These are phyloP conservation scores for Sclerotinia borealis DNA, from an alignment of 2,329 filamentous ascomycete genomes.

Conservation along the genomic window DNA sequence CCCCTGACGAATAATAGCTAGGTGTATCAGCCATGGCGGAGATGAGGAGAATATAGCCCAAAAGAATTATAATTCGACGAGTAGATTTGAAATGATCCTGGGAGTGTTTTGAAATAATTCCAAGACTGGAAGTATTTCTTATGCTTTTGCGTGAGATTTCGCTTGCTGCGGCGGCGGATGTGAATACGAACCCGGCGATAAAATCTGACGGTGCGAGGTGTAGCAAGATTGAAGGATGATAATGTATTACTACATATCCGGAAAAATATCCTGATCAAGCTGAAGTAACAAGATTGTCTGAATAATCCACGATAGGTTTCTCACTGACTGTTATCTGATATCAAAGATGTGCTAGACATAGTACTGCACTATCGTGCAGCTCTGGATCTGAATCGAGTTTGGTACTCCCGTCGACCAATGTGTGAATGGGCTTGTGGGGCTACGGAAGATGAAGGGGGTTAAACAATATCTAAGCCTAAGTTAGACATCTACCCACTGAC, in stretches of 20 bases:
- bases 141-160: neutral
- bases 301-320: constrained; percentile 6
- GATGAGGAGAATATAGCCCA: neutral
- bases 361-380: neutral
- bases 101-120: neutral
- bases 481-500: neutral
- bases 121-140: neutral
- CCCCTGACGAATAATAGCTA: neutral
- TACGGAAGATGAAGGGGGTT: constrained; percentile 1
- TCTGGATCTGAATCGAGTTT: neutral
- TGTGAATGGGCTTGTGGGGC: constrained; percentile 7
- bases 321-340: neutral
- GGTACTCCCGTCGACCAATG: neutral
- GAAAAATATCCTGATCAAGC: constrained; percentile 3
- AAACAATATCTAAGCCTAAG: neutral
- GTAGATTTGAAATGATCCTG: neutral
- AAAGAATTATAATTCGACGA: neutral
- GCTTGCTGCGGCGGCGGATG: constrained; percentile 11
- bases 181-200: constrained; percentile 11
- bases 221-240: constrained; percentile 10
- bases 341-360: neutral
- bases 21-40: neutral
- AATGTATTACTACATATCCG: neutral
- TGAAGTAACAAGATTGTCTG: neutral
- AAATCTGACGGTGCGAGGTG: constrained; percentile 7